Percentiles rank a stretch among this genome's conserved stretches.
Evolutionary conservation across 2,329 filamentous ascomycete species (phyloP).

Genomic region (Sclerotinia trifoliorum): DNA sequence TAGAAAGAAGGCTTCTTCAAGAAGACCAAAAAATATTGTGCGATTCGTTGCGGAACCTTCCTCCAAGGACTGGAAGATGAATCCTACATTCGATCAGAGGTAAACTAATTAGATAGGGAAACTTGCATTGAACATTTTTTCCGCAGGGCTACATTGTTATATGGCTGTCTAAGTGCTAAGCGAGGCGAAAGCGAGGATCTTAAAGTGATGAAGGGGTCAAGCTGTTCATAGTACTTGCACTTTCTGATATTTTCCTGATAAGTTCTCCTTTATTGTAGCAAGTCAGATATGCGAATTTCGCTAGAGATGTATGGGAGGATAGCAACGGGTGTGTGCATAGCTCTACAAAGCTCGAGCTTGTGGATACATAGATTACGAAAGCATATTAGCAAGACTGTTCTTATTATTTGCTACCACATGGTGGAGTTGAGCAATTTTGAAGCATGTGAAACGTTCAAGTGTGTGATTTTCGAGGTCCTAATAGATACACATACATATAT

Average conservation of each 20-base stretch:
- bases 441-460: background rate
- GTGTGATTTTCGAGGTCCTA: background rate
- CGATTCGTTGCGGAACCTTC: background rate
- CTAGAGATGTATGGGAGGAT: background rate
- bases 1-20: background rate
- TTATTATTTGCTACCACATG: background rate
- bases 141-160: background rate
- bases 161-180: background rate
- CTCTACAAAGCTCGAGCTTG: too few species aligned
- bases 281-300: background rate
- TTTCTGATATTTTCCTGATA: background rate
- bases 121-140: background rate
- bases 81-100: too few species aligned
- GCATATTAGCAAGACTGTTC: background rate
- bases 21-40: background rate
- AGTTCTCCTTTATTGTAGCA: background rate
- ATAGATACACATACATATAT: background rate
- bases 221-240: background rate
- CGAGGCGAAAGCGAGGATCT: background rate
- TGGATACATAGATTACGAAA: background rate
- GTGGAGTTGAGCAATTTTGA: background rate
- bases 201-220: background rate
- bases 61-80: background rate
- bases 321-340: too few species aligned
- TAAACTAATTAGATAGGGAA: background rate